Percentiles rank a stretch among this genome's conserved stretches.
Conservation (phyloP, 805 yeast genomes). For the Candida succiphila region DNA sequence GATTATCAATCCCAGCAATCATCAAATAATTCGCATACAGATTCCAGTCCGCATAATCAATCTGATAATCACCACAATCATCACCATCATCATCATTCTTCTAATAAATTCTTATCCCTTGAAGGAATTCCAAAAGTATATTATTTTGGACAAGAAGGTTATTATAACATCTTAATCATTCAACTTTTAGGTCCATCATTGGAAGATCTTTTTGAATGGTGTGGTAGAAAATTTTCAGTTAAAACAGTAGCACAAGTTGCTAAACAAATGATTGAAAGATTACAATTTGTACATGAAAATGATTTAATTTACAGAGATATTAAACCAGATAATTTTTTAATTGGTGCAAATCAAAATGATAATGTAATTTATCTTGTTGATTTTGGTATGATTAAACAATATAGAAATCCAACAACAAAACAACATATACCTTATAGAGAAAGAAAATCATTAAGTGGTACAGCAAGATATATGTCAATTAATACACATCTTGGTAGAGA, state of each 20-base stretch:
- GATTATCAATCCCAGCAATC: not conserved
- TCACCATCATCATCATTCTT: constrained; percentile 8
- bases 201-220: constrained; percentile 83
- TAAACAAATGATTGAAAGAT: constrained; percentile 65
- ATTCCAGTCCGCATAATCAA: not conserved
- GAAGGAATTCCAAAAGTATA: constrained; percentile 77
- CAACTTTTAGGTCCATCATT: constrained; percentile 77
- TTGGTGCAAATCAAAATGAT: constrained; percentile 45
- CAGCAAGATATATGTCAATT: constrained; percentile 82
- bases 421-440: constrained; percentile 80
- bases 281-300: constrained; percentile 66
- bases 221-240: constrained; percentile 64
- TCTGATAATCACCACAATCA: not conserved
- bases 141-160: constrained; percentile 79
- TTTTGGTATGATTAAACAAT: constrained; percentile 84
- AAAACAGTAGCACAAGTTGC: constrained; percentile 70
- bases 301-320: constrained; percentile 74
- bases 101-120: constrained; percentile 16
- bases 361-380: constrained; percentile 68
- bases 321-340: constrained; percentile 74
- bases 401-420: constrained; percentile 69
- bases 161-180: constrained; percentile 67
- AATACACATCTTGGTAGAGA: constrained; percentile 84
- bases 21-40: not conserved
- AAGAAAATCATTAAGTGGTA: constrained; percentile 70